Percentiles rank a stretch among this genome's conserved stretches.
Conservation (phyloP, 768 basidiomycete species). For the Scleroderma bovista region DNA sequence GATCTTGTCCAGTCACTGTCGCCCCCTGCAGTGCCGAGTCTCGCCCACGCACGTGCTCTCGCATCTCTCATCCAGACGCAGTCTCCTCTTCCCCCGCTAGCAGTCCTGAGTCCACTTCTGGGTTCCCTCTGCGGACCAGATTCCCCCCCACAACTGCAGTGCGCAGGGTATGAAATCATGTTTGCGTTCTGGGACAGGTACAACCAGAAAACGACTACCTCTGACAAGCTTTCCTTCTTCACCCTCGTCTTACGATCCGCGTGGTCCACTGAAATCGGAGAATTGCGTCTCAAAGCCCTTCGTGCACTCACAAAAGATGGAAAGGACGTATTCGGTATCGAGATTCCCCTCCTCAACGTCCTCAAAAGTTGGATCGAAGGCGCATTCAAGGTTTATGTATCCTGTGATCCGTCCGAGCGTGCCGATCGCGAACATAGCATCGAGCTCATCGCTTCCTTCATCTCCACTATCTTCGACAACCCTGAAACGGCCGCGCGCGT, state of each 20-base stretch:
- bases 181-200: slow-evolving; percentile 63
- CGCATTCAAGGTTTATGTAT: slow-evolving; percentile 50
- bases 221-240: slow-evolving; percentile 60
- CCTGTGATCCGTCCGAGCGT: slow-evolving; percentile 35
- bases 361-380: slow-evolving; percentile 62
- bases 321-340: slow-evolving; percentile 58
- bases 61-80: slow-evolving; percentile 43
- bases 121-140: slow-evolving; percentile 50
- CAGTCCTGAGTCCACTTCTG: slow-evolving; percentile 55
- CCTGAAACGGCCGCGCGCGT: slow-evolving; percentile 55
- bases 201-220: slow-evolving; percentile 42
- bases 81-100: slow-evolving; percentile 51
- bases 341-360: slow-evolving; percentile 47
- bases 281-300: slow-evolving; percentile 63
- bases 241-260: slow-evolving; percentile 49
- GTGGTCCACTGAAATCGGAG: slow-evolving; percentile 70
- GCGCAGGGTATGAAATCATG: slow-evolving; percentile 67
- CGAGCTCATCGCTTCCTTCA: slow-evolving; percentile 52
- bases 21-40: slow-evolving; percentile 58
- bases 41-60: slow-evolving; percentile 57
- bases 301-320: slow-evolving; percentile 59
- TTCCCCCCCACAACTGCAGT: slow-evolving; percentile 53
- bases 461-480: slow-evolving; percentile 45
- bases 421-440: slow-evolving; percentile 61
- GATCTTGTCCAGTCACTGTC: slow-evolving; percentile 40